These are phyloP conservation scores for Aureobasidium vineae DNA, from an alignment of 2,329 filamentous ascomycete species.

Conservation along the genomic window DNA sequence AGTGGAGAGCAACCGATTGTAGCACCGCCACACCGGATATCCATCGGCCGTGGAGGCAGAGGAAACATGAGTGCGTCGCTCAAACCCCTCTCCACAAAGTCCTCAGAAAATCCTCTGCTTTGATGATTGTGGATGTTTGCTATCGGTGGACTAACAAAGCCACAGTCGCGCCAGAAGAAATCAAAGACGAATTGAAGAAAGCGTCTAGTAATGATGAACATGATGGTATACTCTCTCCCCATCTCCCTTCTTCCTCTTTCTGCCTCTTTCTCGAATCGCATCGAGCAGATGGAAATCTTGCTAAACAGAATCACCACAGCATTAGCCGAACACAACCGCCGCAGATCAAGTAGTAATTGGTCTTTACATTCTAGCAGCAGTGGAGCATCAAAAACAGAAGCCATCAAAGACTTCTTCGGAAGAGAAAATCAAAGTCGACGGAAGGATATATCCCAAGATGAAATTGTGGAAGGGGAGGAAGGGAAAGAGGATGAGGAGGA, in stretches of 20 bases:
- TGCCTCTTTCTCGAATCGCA: no score
- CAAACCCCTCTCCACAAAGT: no score
- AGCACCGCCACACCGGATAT: background rate
- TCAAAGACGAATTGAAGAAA: slow-evolving; percentile 13
- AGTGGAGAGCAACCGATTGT: background rate
- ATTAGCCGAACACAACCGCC: background rate
- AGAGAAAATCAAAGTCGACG: background rate
- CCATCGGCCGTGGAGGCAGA: background rate
- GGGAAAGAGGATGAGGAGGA: background rate
- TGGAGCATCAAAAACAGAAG: background rate
- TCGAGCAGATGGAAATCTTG: background rate
- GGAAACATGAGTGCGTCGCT: slow-evolving; percentile 13
- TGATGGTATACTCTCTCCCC: background rate
- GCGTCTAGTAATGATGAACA: background rate
- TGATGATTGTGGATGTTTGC: background rate
- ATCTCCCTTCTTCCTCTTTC: background rate
- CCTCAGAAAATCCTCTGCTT: no score
- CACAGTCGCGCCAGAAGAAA: slow-evolving; percentile 13
- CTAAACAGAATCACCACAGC: background rate
- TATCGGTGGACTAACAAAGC: background rate
- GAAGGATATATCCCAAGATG: background rate
- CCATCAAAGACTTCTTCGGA: slow-evolving; percentile 10
- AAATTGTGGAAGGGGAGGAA: background rate
- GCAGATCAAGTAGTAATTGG: slow-evolving; percentile 6
- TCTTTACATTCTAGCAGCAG: slow-evolving; percentile 4